Conservation (phyloP, 2,329 filamentous ascomycete species). For the Aspergillus sp. region DNA sequence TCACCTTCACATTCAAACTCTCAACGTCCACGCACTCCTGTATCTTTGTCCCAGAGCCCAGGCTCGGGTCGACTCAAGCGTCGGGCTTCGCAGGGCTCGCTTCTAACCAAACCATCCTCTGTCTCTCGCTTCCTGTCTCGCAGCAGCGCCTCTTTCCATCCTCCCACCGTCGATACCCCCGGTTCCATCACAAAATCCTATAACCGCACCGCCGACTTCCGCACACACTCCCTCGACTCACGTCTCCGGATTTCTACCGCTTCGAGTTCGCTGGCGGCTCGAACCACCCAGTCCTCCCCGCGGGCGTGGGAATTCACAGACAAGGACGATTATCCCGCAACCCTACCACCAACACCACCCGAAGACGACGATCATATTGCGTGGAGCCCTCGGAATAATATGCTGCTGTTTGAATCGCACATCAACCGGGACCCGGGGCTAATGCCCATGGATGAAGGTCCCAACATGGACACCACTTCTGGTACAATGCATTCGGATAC, state of each 20-base stretch:
- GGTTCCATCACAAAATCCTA: constrained; percentile 32
- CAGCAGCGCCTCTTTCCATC: constrained; percentile 43
- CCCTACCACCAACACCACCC: constrained; percentile 43
- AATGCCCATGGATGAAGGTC: constrained; percentile 29
- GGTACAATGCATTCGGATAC: constrained; percentile 28
- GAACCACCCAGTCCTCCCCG: constrained; percentile 36
- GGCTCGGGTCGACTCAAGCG: constrained; percentile 32
- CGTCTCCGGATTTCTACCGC: constrained; percentile 32
- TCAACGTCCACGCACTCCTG: constrained; percentile 18
- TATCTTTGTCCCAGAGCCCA: constrained; percentile 9
- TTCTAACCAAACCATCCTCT: constrained; percentile 34
- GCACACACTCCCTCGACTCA: constrained; percentile 29
- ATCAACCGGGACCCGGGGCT: constrained; percentile 27
- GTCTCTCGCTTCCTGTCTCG: constrained; percentile 39
- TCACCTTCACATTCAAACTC: constrained; percentile 20
- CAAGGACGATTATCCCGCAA: constrained; percentile 33
- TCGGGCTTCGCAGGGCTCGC: constrained; percentile 38
- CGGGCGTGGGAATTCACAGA: constrained; percentile 26
- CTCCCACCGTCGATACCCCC: constrained; percentile 55
- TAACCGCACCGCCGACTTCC: constrained; percentile 26
- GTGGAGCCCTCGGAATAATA: constrained; percentile 37
- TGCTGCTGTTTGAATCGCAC: constrained; percentile 31
- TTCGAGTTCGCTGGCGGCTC: constrained; percentile 30
- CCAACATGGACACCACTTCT: constrained; percentile 29
- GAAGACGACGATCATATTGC: constrained; percentile 40